Percentiles rank a stretch among this genome's conserved stretches.
These are phyloP conservation scores for Cercospora brassicicola DNA, from an alignment of 2,329 filamentous ascomycete genomes.

Conservation along the genomic window DNA sequence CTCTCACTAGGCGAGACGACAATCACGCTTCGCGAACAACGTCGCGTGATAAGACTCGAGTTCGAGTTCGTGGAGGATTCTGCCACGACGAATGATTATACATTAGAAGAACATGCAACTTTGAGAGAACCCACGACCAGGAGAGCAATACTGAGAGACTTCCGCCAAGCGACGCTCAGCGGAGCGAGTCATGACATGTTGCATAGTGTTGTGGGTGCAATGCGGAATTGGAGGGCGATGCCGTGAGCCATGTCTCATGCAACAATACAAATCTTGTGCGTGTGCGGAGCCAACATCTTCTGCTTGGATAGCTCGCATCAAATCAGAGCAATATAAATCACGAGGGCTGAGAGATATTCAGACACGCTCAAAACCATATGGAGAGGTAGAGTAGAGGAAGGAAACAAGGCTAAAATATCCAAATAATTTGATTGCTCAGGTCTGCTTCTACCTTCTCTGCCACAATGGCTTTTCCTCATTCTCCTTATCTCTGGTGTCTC, in stretches of 20 bases:
- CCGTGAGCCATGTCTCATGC: neutral
- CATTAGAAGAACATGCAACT: neutral
- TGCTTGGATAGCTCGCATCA: too few relatives aligned
- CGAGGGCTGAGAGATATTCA: too few relatives aligned
- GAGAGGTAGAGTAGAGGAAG: neutral
- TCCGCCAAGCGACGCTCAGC: slow-evolving; percentile 4
- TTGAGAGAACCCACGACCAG: neutral
- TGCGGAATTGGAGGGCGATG: slow-evolving; percentile 10
- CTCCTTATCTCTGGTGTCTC: neutral
- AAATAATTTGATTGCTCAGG: neutral
- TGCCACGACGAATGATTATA: neutral
- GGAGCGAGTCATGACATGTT: slow-evolving; percentile 8
- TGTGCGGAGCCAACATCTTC: too few relatives aligned
- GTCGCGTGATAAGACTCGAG: slow-evolving; percentile 14
- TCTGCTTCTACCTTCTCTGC: neutral
- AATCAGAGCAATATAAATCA: too few relatives aligned
- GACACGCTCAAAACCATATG: too few relatives aligned
- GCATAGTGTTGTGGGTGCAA: slow-evolving; percentile 4
- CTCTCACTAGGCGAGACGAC: slow-evolving; percentile 12
- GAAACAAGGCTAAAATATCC: neutral
- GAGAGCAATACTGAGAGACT: neutral
- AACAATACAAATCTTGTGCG: neutral
- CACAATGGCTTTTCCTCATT: neutral
- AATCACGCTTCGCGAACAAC: slow-evolving; percentile 11
- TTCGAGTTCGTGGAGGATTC: slow-evolving; percentile 6